Conservation (phyloP, 164 flowering plant species). For the Sedum album region DNA sequence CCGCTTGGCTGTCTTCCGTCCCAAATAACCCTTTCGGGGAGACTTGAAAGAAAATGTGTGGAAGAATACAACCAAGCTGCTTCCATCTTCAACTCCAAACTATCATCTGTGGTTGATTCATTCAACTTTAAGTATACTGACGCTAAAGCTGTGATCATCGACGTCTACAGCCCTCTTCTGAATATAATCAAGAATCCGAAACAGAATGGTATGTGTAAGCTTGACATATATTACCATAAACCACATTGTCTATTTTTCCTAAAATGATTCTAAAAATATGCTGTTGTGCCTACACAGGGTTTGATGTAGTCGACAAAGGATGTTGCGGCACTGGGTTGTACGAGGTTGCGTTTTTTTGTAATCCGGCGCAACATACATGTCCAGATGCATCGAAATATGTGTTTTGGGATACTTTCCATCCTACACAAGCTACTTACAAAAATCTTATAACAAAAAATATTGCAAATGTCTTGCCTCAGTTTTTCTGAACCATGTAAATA, state of each 20-base stretch:
- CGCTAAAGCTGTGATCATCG: constrained; percentile 24
- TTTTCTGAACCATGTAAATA: not conserved
- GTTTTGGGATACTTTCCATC: constrained; percentile 61
- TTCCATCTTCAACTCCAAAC: not conserved
- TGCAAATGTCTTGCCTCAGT: not conserved
- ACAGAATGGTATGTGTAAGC: constrained; percentile 18
- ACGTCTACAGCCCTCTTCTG: constrained; percentile 27
- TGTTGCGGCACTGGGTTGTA: constrained; percentile 6
- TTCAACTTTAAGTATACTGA: constrained; percentile 7
- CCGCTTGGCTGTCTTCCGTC: constrained; percentile 6
- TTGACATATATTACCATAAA: not conserved
- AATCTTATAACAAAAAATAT: not conserved
- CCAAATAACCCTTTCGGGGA: not conserved
- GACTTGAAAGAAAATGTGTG: not conserved
- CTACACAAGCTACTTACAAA: constrained; percentile 29
- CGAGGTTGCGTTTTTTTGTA: not conserved
- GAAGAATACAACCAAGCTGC: not conserved
- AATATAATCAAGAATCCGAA: constrained; percentile 28
- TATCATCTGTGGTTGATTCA: not conserved
- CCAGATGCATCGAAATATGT: constrained; percentile 27
- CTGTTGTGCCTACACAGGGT: not conserved
- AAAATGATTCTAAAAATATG: too few relatives aligned
- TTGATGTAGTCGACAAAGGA: constrained; percentile 2
- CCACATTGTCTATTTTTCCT: not conserved
- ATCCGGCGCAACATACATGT: constrained; percentile 15